phyloP scores from a whole-genome alignment of 345 rosid species.

The Raphanus raphanistrum region DNA sequence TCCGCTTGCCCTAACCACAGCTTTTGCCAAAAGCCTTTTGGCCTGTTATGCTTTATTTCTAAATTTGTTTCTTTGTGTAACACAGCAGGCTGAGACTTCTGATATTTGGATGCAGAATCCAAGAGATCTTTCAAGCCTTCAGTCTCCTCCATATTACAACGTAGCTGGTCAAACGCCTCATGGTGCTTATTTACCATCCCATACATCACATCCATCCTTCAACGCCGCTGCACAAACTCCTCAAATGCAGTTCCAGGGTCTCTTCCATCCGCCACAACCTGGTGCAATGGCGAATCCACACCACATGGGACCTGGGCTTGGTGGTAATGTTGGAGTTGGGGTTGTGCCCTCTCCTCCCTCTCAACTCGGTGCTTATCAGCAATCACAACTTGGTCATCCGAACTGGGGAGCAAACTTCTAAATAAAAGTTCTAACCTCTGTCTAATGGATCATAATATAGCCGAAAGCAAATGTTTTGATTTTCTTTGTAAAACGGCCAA shows the following conservation, averaged over 20 bases:
- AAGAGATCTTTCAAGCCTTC: slow-evolving; percentile 69
- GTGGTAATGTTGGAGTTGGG: slow-evolving; percentile 80
- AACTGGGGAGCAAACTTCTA: slow-evolving; percentile 91
- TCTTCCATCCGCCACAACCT: slow-evolving; percentile 77
- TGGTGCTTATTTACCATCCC: slow-evolving; percentile 76
- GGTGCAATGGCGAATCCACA: slow-evolving; percentile 67
- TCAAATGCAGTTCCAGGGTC: slow-evolving; percentile 86
- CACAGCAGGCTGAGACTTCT: slow-evolving; percentile 73
- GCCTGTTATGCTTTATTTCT: background rate
- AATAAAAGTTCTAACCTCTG: slow-evolving; percentile 45
- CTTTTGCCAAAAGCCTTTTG: background rate
- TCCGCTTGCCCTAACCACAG: slow-evolving; percentile 29
- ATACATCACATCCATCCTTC: slow-evolving; percentile 80
- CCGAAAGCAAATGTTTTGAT: slow-evolving; percentile 36
- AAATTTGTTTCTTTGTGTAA: slow-evolving; percentile 8
- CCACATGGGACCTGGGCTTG: slow-evolving; percentile 81
- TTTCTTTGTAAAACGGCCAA: slow-evolving; percentile 38
- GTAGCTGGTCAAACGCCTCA: slow-evolving; percentile 83
- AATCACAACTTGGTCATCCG: slow-evolving; percentile 84
- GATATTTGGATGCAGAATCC: slow-evolving; percentile 94
- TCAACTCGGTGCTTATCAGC: slow-evolving; percentile 91
- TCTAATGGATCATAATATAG: slow-evolving; percentile 46
- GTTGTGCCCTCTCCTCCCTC: slow-evolving; percentile 62
- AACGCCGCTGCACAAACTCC: slow-evolving; percentile 84
- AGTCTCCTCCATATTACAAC: slow-evolving; percentile 74